These are phyloP conservation scores for Didymella sp. DNA, from an alignment of 2,329 filamentous ascomycete species.

Conservation along the genomic window DNA sequence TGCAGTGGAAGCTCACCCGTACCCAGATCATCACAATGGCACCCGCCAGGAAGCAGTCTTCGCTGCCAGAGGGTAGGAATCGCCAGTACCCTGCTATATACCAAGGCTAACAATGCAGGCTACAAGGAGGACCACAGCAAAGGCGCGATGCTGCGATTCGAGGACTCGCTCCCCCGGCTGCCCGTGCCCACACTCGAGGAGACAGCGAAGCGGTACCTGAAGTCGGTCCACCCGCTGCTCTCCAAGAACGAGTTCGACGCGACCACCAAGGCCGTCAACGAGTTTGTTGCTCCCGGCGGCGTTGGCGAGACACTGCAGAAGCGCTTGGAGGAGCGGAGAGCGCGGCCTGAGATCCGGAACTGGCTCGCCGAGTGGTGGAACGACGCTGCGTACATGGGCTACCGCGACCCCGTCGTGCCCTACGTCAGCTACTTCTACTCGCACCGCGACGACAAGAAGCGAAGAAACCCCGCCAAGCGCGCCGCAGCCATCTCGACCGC, in stretches of 20 bases:
- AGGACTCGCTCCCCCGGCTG: slow-evolving; percentile 81
- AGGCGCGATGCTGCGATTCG: slow-evolving; percentile 81
- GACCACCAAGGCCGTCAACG: slow-evolving; percentile 83
- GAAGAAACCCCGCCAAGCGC: slow-evolving; percentile 87
- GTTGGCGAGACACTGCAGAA: slow-evolving; percentile 85
- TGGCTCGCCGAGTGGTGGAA: slow-evolving; percentile 99
- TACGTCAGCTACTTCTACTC: slow-evolving; percentile 99
- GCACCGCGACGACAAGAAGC: slow-evolving; percentile 88
- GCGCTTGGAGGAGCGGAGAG: slow-evolving; percentile 78
- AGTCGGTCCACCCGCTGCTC: slow-evolving; percentile 77
- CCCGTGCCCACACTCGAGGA: slow-evolving; percentile 84
- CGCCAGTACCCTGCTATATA: not conserved
- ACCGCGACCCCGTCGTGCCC: slow-evolving; percentile 94
- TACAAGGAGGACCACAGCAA: slow-evolving; percentile 82
- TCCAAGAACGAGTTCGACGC: slow-evolving; percentile 70
- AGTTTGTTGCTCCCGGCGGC: slow-evolving; percentile 88
- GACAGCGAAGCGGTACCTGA: slow-evolving; percentile 80
- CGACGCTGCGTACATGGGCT: slow-evolving; percentile 86
- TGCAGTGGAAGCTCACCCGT: slow-evolving; percentile 14
- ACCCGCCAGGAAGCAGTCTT: slow-evolving; percentile 52
- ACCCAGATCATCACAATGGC: slow-evolving; percentile 47
- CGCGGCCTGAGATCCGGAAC: slow-evolving; percentile 83
- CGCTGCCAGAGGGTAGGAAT: slow-evolving; percentile 55
- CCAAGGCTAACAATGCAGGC: slow-evolving; percentile 55
- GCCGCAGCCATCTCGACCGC: slow-evolving; percentile 89